Conservation (phyloP, 75 land plant species). For the Gnetum montanum region DNA sequence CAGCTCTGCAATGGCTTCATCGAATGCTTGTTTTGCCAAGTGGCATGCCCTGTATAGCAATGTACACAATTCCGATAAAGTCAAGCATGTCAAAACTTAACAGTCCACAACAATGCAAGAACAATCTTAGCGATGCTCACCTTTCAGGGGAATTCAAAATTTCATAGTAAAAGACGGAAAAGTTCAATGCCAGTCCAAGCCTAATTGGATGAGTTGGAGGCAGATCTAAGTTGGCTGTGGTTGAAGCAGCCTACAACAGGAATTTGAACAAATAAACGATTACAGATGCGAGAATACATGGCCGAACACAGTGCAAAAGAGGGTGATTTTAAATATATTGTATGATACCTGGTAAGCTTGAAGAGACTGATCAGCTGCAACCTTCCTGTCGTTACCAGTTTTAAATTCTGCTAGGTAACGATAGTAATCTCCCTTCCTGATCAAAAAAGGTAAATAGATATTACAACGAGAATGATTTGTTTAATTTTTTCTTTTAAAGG, state of each 20-base stretch:
- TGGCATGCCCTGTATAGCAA: slow-evolving; percentile 41
- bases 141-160: slow-evolving; percentile 69
- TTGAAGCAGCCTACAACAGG: slow-evolving; percentile 49
- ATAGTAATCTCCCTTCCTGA: slow-evolving; percentile 88
- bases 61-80: neutral
- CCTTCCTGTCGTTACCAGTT: slow-evolving; percentile 66
- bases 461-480: too few species aligned
- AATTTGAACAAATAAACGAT: too few species aligned
- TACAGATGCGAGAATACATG: too few species aligned
- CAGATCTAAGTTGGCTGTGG: slow-evolving; percentile 50
- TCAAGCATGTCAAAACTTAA: neutral
- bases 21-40: slow-evolving; percentile 72
- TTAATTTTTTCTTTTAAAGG: too few species aligned
- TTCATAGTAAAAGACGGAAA: slow-evolving; percentile 80
- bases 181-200: slow-evolving; percentile 75
- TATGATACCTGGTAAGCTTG: slow-evolving; percentile 94
- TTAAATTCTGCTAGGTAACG: slow-evolving; percentile 78
- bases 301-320: too few species aligned
- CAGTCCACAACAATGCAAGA: neutral
- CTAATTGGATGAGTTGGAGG: slow-evolving; percentile 79
- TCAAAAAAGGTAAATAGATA: too few species aligned
- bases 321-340: too few species aligned
- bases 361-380: slow-evolving; percentile 74
- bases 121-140: slow-evolving; percentile 10
- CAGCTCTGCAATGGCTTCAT: slow-evolving; percentile 71